Evolutionary conservation across 225 moss, liverwort and hornwort species (phyloP).

Genomic region (Pseudisothecium myosuroides): DNA sequence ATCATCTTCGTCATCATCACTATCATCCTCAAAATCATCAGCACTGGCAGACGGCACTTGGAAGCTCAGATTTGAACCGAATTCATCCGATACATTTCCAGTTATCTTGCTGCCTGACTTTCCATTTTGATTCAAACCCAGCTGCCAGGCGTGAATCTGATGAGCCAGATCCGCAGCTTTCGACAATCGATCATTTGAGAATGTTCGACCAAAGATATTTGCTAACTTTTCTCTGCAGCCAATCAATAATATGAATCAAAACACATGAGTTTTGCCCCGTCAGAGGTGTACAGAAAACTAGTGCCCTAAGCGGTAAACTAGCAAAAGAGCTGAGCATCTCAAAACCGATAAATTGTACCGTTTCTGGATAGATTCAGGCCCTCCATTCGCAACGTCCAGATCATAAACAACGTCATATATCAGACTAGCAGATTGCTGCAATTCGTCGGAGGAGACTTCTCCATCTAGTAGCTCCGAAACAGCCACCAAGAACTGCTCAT

Average conservation of each 20-base stretch:
- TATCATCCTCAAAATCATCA: conserved; percentile 28
- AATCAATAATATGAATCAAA: neutral
- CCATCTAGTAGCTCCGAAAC: conserved; percentile 74
- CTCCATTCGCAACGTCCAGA: conserved; percentile 29
- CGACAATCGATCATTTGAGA: conserved; percentile 42
- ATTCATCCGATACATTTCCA: conserved; percentile 27
- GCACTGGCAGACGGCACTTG: conserved; percentile 39
- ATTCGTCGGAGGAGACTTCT: conserved; percentile 75
- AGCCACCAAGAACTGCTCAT: conserved; percentile 72
- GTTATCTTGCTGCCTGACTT: conserved; percentile 7
- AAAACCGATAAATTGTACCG: conserved; percentile 21
- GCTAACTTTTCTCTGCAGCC: conserved; percentile 59
- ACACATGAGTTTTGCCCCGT: neutral
- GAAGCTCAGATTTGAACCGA: conserved; percentile 68
- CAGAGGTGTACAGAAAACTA: neutral
- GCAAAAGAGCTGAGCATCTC: neutral
- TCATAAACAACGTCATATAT: conserved; percentile 62
- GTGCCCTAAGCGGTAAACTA: neutral
- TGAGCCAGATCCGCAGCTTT: conserved; percentile 62
- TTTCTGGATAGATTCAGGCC: conserved; percentile 28
- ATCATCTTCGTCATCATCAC: conserved; percentile 39
- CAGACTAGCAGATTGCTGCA: conserved; percentile 78
- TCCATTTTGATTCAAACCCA: conserved; percentile 5
- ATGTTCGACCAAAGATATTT: conserved; percentile 57
- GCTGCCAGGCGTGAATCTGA: conserved; percentile 42